Conservation (phyloP, 2,329 filamentous ascomycete genomes). For the Rhynchosporium graminicola region DNA sequence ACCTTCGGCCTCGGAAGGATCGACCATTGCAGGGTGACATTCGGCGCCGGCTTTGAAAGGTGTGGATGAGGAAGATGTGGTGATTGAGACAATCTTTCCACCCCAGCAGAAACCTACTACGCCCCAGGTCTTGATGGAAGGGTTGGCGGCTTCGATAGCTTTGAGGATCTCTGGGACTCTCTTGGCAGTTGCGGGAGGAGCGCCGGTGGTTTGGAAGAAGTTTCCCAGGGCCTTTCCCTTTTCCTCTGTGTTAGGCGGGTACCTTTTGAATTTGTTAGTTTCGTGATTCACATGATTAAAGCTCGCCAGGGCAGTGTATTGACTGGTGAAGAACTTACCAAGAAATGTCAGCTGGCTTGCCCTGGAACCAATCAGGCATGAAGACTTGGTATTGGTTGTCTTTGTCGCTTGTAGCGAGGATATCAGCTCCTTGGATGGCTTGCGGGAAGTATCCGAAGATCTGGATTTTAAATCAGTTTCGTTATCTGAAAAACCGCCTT, state of each 20-base stretch:
- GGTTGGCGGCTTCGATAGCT: slow-evolving; percentile 52
- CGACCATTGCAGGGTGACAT: slow-evolving; percentile 64
- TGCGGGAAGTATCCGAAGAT: slow-evolving; percentile 73
- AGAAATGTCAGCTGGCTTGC: slow-evolving; percentile 49
- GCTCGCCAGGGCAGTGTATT: background rate
- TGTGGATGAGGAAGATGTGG: slow-evolving; percentile 25
- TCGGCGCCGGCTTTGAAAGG: slow-evolving; percentile 56
- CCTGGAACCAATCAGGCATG: slow-evolving; percentile 90
- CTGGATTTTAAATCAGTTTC: background rate
- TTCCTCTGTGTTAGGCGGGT: slow-evolving; percentile 62
- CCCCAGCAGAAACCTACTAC: slow-evolving; percentile 41
- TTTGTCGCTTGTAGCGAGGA: slow-evolving; percentile 54
- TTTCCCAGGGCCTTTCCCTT: slow-evolving; percentile 59
- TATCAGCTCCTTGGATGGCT: slow-evolving; percentile 70
- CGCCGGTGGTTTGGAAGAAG: slow-evolving; percentile 52
- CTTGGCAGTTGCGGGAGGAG: slow-evolving; percentile 43
- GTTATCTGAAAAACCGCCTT: background rate
- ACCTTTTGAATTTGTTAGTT: slow-evolving; percentile 37
- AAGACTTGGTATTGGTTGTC: slow-evolving; percentile 77
- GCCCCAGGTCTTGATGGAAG: slow-evolving; percentile 51
- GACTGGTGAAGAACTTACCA: slow-evolving; percentile 40
- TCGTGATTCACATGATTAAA: background rate
- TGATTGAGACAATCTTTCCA: slow-evolving; percentile 38
- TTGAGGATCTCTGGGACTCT: slow-evolving; percentile 53
- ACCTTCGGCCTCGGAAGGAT: slow-evolving; percentile 58